These are phyloP conservation scores for Lepidium didymum DNA, from an alignment of 345 rosid species.

Conservation along the genomic window DNA sequence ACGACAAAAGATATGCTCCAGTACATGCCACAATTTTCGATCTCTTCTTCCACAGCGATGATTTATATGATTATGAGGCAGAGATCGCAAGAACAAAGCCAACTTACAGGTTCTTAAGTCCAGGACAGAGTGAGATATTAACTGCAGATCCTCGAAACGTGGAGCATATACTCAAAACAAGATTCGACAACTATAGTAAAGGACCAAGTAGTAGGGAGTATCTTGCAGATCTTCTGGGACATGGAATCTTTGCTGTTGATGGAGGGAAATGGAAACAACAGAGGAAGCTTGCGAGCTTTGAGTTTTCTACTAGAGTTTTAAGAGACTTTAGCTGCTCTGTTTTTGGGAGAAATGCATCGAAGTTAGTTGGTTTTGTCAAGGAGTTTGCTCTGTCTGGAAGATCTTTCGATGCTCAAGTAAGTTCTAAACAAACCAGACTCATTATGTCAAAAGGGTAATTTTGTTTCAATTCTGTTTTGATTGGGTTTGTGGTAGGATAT, in stretches of 20 bases:
- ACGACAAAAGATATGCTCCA: conserved; percentile 39
- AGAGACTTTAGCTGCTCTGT: conserved; percentile 64
- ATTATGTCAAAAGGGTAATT: background rate
- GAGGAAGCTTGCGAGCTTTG: conserved; percentile 68
- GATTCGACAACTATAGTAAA: conserved; percentile 45
- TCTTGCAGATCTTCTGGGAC: conserved; percentile 46
- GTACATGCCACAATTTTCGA: conserved; percentile 46
- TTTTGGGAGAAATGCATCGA: conserved; percentile 48
- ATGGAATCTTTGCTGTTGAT: conserved; percentile 73
- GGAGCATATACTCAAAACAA: conserved; percentile 53
- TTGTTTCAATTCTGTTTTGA: background rate
- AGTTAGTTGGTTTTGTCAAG: conserved; percentile 33
- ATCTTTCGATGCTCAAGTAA: conserved; percentile 64
- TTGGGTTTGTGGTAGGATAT: conserved; percentile 35
- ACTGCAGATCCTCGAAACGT: conserved; percentile 58
- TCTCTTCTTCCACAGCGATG: conserved; percentile 36
- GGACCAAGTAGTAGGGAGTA: conserved; percentile 32
- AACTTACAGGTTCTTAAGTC: conserved; percentile 51
- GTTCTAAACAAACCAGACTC: background rate
- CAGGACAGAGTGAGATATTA: conserved; percentile 35
- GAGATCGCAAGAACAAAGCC: conserved; percentile 34
- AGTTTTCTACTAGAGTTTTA: conserved; percentile 64
- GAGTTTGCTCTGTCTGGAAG: conserved; percentile 25
- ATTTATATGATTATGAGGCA: conserved; percentile 51
- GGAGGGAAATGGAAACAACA: conserved; percentile 84